These are phyloP conservation scores for Spizellomyces punctatus DNA, from an alignment of 192 early-diverging fungal species.

Conservation along the genomic window DNA sequence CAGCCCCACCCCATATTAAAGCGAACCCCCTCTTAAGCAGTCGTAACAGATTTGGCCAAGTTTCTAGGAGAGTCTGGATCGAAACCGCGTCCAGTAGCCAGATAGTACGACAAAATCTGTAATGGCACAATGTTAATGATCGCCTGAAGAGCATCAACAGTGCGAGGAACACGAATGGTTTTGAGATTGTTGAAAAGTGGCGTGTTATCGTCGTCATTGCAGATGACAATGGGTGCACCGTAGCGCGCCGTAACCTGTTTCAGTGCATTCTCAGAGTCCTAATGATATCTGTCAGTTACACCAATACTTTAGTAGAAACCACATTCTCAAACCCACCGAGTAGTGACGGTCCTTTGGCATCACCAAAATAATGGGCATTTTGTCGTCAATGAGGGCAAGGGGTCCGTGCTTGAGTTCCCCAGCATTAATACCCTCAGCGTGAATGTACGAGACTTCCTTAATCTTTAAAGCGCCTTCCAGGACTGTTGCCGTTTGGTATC, in stretches of 20 bases:
- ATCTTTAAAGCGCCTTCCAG: conserved; percentile 66
- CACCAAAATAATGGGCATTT: conserved; percentile 80
- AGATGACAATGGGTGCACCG: conserved; percentile 57
- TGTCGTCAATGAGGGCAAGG: conserved; percentile 58
- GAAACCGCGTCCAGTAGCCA: conserved; percentile 81
- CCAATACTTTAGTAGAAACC: conserved; percentile 19
- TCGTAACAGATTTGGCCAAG: conserved; percentile 35
- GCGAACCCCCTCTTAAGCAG: conserved; percentile 12
- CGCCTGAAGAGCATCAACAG: conserved; percentile 60
- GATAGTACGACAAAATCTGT: conserved; percentile 61
- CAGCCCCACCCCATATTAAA: no score
- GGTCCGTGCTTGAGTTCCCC: conserved; percentile 69
- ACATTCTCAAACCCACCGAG: conserved; percentile 53
- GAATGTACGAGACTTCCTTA: conserved; percentile 67
- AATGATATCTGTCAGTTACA: conserved; percentile 50
- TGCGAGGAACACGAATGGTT: conserved; percentile 55
- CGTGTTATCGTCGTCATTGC: conserved; percentile 48
- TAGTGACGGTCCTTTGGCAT: conserved; percentile 98
- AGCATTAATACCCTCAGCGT: conserved; percentile 64
- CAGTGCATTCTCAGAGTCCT: conserved; percentile 60
- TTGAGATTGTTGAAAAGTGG: conserved; percentile 31
- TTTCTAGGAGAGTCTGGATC: conserved; percentile 92
- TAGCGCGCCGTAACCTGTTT: conserved; percentile 61
- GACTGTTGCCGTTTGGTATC: conserved; percentile 63
- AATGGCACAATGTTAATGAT: conserved; percentile 63